Percentiles rank a stretch among this genome's conserved stretches.
phyloP scores from a whole-genome alignment of 2,329 filamentous ascomycete species.

The Talaromyces sp. region DNA sequence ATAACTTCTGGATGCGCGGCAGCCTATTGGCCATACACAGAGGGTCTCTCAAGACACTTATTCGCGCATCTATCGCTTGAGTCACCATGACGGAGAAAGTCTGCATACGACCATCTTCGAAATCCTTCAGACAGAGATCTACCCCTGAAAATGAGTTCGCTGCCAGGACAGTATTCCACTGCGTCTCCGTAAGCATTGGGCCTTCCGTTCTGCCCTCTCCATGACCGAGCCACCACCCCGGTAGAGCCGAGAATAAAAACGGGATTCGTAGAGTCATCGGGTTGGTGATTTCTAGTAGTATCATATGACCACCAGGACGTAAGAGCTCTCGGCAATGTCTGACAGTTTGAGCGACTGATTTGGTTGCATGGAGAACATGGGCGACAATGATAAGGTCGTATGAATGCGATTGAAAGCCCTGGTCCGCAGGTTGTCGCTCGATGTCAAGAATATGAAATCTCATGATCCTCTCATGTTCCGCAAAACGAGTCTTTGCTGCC shows the following conservation, averaged over 20 bases:
- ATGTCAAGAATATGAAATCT: conserved; percentile 31
- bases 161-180: conserved; percentile 19
- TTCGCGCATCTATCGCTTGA: conserved; percentile 14
- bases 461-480: conserved; percentile 16
- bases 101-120: conserved; percentile 7
- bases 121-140: conserved; percentile 6
- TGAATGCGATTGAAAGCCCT: conserved; percentile 28
- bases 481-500: conserved; percentile 12
- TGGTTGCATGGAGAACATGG: conserved; percentile 35
- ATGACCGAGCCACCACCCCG: conserved; percentile 29
- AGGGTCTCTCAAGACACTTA: conserved; percentile 7
- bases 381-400: conserved; percentile 36
- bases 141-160: conserved; percentile 10
- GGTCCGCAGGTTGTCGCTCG: conserved; percentile 24
- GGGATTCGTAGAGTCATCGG: not conserved
- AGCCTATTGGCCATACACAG: not conserved
- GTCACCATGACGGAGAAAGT: conserved; percentile 8
- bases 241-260: not conserved
- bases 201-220: not conserved
- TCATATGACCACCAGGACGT: conserved; percentile 44
- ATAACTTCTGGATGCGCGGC: not conserved
- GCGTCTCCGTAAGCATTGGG: conserved; percentile 1
- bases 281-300: conserved; percentile 42
- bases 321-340: conserved; percentile 28
- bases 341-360: conserved; percentile 22